Evolutionary conservation across 2,329 filamentous ascomycete species (phyloP), one percentile per base, ranked within the genome.

Genomic region (Aspergillus ruber): DNA sequence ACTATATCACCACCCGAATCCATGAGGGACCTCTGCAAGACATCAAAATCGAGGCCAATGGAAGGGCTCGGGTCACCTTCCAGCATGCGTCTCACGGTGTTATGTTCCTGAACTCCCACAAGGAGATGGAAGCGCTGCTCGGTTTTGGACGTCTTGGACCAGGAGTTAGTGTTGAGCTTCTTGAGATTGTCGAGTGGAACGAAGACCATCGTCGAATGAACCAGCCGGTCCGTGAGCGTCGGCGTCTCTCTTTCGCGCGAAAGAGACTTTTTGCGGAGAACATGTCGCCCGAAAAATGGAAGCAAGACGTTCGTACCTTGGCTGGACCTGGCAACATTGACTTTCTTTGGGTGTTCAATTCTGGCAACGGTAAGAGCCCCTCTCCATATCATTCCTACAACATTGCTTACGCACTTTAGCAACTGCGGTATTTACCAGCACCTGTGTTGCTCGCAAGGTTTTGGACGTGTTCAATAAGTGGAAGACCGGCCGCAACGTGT

Each of bases 321-420:
- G 62, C 55, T 8, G 68, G 68, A 7, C 44, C 55, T 5, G 60
- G 61, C 21, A 68, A 68, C 43, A 59, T 72, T 45, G 69, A 72
- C 45, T 62, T 70, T 46, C 55, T 69, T 13, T 72, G 67, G 65
- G 58, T 69, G 5, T 72, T 70, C 51, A 72, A 72, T 46, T 61
- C 63, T 47, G 69, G 69, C 6, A 72, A 72, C 45, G 69, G 69
- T 72, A 57, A 57, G 67, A 57, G 25, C 17, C 8, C 9, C 41
- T 18, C 21, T 21, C 9, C n/a, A n/a, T 8, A 4, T 15, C 13
- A 17, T 17, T 15, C 17, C n/a, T 27, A 15, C 32, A 23, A 21
- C 12, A 25, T n/a, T 17, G 40, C 59, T 61, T 45, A 62, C 9
- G 5, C 9, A 29, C 25, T 40, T 29, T 41, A 70, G 67, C 67